Base-by-base conservation (phyloP, 2,329 filamentous ascomycete genomes). In the Neopestalotiopsis rosae region DNA sequence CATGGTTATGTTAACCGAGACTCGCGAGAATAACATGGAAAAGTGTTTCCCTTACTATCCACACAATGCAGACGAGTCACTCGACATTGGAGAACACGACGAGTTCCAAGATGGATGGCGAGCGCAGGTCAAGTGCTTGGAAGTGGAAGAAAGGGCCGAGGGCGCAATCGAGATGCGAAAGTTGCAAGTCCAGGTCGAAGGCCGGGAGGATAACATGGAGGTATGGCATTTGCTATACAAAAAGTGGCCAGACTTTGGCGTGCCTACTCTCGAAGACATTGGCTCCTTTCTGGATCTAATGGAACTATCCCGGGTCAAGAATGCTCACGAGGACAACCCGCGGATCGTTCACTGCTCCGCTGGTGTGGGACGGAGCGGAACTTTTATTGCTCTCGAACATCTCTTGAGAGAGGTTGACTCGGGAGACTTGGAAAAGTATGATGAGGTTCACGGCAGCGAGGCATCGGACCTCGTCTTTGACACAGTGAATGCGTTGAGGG, bases 311-410 rank as follows among this genome's bases (percentile, higher is more conserved):
- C 85, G 87, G 28, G 83, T 88, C 71, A 88, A 87, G 77, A 88
- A 87, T 45, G 81, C 83, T 1, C 82, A 82, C 7, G 82, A 84
- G 6, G 80, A 85, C 28, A 94, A 92, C 75, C 93, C 95, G 4
- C 91, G 95, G 67, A 91, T 98, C 69, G 88, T 94, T 12, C 92
- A 95, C 80, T 95, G 93, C 83, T 97, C 94, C 77, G 96, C 96
- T 7, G 96, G 96, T 52, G 95, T 99, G 14, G 96, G 96, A 13
- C 90, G 96, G 67, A 97, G 93, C 7, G 96, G 96, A 42, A 98
- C 96, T 0, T 99, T 98, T 78, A 97, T 99, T 75, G 92, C 94
- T 1, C 87, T 99, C n/a, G 96, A 98, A 80, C 94, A 97, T 79
- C 88, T 99, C 32, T 86, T 97, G 71, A 88, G 91, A 45, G 94